Conservation (phyloP, 1,139 yeast genomes). For the Hemisphaericaspora lyxosophila region DNA sequence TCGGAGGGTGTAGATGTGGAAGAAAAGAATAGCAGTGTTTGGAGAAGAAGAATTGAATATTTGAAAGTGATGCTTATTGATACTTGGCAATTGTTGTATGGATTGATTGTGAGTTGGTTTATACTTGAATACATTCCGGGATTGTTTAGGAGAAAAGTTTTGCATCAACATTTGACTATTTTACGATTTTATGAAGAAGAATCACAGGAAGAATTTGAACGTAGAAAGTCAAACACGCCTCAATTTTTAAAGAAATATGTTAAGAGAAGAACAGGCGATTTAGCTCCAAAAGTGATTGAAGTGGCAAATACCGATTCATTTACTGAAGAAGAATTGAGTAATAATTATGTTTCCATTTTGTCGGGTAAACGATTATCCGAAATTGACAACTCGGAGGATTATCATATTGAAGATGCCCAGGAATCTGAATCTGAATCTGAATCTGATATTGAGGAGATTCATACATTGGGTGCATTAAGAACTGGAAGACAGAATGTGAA, state of each 20-base stretch:
- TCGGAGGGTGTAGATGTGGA: conserved; percentile 13
- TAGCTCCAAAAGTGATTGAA: conserved; percentile 7
- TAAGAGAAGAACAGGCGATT: conserved; percentile 12
- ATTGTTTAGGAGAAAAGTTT: conserved; percentile 4
- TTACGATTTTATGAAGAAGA: conserved; percentile 14
- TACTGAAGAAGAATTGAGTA: conserved; percentile 23
- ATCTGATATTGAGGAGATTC: conserved; percentile 15
- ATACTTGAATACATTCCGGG: conserved; percentile 9
- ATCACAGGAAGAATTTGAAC: conserved; percentile 22
- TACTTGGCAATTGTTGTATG: conserved; percentile 26
- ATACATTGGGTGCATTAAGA: conserved; percentile 1
- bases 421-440: conserved; percentile 19
- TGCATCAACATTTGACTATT: conserved; percentile 2
- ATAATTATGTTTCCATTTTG: conserved; percentile 24
- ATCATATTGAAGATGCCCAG: conserved; percentile 13
- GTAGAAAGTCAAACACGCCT: conserved; percentile 24
- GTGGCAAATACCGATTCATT: conserved; percentile 22
- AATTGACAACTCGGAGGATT: conserved; percentile 49
- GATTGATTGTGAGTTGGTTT: conserved; percentile 18
- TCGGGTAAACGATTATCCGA: conserved; percentile 39
- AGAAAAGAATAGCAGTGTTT: conserved; percentile 17
- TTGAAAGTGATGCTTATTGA: conserved; percentile 20
- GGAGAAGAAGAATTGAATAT: conserved; percentile 22
- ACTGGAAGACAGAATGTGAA: not conserved
- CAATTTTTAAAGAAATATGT: conserved; percentile 24